phyloP scores from a whole-genome alignment of 306 rosid species.

The Pterocarpus macrocarpus region DNA sequence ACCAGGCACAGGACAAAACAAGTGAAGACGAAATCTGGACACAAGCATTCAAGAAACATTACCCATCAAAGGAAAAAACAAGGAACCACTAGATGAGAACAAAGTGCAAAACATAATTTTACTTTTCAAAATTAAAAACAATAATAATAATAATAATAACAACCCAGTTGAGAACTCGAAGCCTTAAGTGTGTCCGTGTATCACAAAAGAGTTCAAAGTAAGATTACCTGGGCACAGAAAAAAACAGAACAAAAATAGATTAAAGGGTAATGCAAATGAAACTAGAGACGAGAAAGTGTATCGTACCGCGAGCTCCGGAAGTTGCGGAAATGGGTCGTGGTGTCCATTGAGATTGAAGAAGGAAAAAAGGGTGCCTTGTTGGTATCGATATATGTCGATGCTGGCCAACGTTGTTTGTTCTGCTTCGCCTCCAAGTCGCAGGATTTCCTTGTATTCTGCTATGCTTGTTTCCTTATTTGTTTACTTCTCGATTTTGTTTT shows the following conservation, averaged over 20 bases:
- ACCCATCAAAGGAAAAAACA: constrained; percentile 56
- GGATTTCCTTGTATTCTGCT: constrained; percentile 28
- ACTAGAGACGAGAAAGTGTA: constrained; percentile 39
- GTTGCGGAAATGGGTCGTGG: constrained; percentile 45
- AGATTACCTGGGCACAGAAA: constrained; percentile 33
- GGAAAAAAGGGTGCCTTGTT: constrained; percentile 53
- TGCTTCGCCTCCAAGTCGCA: no score
- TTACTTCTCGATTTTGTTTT: not conserved
- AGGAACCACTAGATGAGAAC: constrained; percentile 45
- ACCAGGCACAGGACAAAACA: constrained; percentile 29
- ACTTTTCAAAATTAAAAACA: constrained; percentile 3
- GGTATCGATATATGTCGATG: constrained; percentile 48
- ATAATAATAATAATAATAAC: not conserved
- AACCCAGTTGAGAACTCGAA: constrained; percentile 62
- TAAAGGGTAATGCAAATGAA: constrained; percentile 18
- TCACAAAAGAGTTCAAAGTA: constrained; percentile 41
- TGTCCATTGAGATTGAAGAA: constrained; percentile 53
- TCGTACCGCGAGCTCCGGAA: constrained; percentile 53
- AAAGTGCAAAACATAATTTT: constrained; percentile 48
- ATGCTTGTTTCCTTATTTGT: constrained; percentile 20
- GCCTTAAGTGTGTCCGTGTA: constrained; percentile 51
- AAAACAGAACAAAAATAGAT: constrained; percentile 25
- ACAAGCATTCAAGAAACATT: constrained; percentile 51
- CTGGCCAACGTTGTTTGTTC: no score
- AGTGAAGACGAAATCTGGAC: constrained; percentile 53